Conservation (phyloP, 1,139 yeast genomes). For the Suhomyces atakaporum region DNA sequence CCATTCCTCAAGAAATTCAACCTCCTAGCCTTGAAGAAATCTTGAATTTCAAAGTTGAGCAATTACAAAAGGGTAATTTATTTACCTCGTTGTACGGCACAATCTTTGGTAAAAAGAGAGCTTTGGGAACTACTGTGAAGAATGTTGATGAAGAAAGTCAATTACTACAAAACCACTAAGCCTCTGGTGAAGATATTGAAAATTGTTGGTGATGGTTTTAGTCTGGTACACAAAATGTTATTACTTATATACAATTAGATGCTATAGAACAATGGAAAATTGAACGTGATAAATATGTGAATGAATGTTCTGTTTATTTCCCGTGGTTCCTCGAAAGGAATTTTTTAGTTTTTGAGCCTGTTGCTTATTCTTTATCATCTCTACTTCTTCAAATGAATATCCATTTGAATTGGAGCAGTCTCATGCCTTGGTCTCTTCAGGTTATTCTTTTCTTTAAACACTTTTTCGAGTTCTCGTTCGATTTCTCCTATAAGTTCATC, state of each 20-base stretch:
- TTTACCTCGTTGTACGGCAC: slow-evolving; percentile 1
- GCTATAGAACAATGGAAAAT: no score
- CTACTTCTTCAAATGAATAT: slow-evolving; percentile 15
- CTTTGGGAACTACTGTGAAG: slow-evolving; percentile 3
- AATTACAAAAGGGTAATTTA: slow-evolving; percentile 8
- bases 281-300: no score
- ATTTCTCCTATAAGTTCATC: slow-evolving; percentile 63
- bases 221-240: neutral
- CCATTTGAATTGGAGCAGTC: slow-evolving; percentile 13
- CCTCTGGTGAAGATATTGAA: slow-evolving; percentile 2
- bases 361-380: no score
- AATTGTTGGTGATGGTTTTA: no score
- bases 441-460: slow-evolving; percentile 58
- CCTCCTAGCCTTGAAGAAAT: slow-evolving; percentile 41
- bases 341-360: no score
- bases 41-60: slow-evolving; percentile 27
- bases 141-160: slow-evolving; percentile 13
- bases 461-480: slow-evolving; percentile 60
- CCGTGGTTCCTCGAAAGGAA: no score
- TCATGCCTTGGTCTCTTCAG: slow-evolving; percentile 12
- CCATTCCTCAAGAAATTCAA: slow-evolving; percentile 38
- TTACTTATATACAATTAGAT: slow-evolving; percentile 1
- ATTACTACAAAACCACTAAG: slow-evolving; percentile 12
- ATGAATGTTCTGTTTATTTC: no score
- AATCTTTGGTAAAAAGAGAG: slow-evolving; percentile 1